These are phyloP conservation scores for Microbotryum saponariae DNA, from an alignment of 1,284 basidiomycete genomes.

Conservation along the genomic window DNA sequence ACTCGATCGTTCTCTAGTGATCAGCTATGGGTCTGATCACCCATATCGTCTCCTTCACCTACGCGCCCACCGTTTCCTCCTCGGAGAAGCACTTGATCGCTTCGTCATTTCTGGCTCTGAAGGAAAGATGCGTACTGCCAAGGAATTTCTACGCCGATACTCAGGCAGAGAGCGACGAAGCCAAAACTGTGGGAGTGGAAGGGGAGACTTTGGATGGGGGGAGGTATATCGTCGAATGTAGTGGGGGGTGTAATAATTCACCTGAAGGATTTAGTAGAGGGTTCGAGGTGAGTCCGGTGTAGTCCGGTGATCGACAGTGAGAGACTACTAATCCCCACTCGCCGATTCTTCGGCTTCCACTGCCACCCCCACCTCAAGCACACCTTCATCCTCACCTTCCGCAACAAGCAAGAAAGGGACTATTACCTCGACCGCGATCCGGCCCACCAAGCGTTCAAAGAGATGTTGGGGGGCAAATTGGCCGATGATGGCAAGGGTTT, in stretches of 20 bases:
- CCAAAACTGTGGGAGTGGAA: neutral
- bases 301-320: no score
- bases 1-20: no score
- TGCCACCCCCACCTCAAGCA: conserved; percentile 5
- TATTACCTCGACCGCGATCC: conserved; percentile 16
- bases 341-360: neutral
- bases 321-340: no score
- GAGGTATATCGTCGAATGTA: conserved; percentile 8
- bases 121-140: conserved; percentile 2
- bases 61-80: neutral
- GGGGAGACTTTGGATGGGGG: neutral
- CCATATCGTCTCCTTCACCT: conserved; percentile 19
- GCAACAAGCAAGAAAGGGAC: conserved; percentile 1
- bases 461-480: neutral
- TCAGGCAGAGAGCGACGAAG: no score
- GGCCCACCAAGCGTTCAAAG: conserved; percentile 21
- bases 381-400: conserved; percentile 17
- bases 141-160: no score
- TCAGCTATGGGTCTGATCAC: conserved; percentile 17
- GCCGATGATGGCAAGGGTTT: neutral
- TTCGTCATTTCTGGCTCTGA: conserved; percentile 14
- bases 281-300: conserved; percentile 8
- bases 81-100: conserved; percentile 19
- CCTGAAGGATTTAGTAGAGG: conserved; percentile 5
- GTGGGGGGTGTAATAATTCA: conserved; percentile 12